Evolutionary conservation across 768 basidiomycete species (phyloP).

Genomic region (Pluteus cervinus): DNA sequence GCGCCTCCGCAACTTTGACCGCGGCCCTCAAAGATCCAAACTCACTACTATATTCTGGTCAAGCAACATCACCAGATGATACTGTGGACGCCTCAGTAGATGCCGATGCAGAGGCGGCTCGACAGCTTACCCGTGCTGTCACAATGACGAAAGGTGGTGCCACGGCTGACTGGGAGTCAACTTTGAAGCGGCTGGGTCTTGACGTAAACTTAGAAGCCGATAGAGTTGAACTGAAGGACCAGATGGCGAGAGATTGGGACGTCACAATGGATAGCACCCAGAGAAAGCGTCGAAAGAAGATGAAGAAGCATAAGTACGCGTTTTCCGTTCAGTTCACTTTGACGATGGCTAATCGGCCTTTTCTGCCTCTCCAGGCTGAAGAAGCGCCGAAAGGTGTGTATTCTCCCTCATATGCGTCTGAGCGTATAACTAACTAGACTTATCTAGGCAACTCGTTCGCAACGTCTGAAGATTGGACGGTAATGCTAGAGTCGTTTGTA

Average conservation of each 20-base stretch:
- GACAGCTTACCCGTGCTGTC: conserved; percentile 70
- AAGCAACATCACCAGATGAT: conserved; percentile 26
- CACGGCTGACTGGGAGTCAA: conserved; percentile 61
- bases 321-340: conserved; percentile 4
- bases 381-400: conserved; percentile 81
- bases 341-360: conserved; percentile 1
- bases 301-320: conserved; percentile 94
- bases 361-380: conserved; percentile 50
- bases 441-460: conserved; percentile 38
- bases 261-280: conserved; percentile 73
- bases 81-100: conserved; percentile 50
- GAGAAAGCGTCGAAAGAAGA: conserved; percentile 87
- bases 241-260: conserved; percentile 55
- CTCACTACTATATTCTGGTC: conserved; percentile 3
- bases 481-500: no score
- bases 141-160: conserved; percentile 62
- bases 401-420: background rate
- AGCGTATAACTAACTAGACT: conserved; percentile 11
- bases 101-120: conserved; percentile 73
- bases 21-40: conserved; percentile 1
- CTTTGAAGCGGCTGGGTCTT: conserved; percentile 60
- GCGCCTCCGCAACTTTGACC: conserved; percentile 3
- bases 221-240: conserved; percentile 44
- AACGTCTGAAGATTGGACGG: conserved; percentile 27
- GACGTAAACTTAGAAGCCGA: conserved; percentile 43